Percentiles rank a stretch among this genome's conserved stretches.
These are phyloP conservation scores for Zalaria sp. DNA, from an alignment of 2,329 filamentous ascomycete species.

Conservation along the genomic window DNA sequence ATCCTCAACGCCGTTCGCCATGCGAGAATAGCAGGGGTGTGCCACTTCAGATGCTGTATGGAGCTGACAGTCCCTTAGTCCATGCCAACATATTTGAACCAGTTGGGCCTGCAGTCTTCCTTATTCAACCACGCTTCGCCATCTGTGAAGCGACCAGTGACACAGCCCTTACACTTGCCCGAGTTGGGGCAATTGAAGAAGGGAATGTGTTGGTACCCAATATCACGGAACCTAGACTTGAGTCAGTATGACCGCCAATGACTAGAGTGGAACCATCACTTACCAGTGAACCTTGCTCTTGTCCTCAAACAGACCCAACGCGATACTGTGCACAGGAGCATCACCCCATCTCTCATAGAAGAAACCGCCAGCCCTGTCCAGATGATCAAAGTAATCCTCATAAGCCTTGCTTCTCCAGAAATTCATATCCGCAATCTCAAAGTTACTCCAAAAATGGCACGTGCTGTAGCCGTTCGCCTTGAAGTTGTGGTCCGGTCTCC, in stretches of 20 bases:
- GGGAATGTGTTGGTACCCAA: constrained; percentile 94
- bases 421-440: constrained; percentile 84
- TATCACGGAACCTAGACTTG: constrained; percentile 78
- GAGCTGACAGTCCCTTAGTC: constrained; percentile 30
- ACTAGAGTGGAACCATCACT: constrained; percentile 18
- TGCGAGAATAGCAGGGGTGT: too few species aligned
- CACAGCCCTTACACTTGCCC: constrained; percentile 79
- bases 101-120: constrained; percentile 90
- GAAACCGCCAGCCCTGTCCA: constrained; percentile 89
- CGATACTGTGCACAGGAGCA: constrained; percentile 91
- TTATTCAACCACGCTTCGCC: constrained; percentile 73
- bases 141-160: constrained; percentile 76
- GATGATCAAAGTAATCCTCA: constrained; percentile 89
- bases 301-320: constrained; percentile 83
- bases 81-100: constrained; percentile 91
- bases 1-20: too few species aligned
- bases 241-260: constrained; percentile 4
- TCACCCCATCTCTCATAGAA: constrained; percentile 99
- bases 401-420: constrained; percentile 89
- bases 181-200: constrained; percentile 99
- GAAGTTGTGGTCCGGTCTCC: constrained; percentile 64
- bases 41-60: too few species aligned
- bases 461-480: constrained; percentile 89
- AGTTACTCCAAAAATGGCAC: constrained; percentile 99
- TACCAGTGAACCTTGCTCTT: constrained; percentile 85